Base-by-base conservation (phyloP, 2,329 filamentous ascomycete species). In the Dothidotthia symphoricarpi region DNA sequence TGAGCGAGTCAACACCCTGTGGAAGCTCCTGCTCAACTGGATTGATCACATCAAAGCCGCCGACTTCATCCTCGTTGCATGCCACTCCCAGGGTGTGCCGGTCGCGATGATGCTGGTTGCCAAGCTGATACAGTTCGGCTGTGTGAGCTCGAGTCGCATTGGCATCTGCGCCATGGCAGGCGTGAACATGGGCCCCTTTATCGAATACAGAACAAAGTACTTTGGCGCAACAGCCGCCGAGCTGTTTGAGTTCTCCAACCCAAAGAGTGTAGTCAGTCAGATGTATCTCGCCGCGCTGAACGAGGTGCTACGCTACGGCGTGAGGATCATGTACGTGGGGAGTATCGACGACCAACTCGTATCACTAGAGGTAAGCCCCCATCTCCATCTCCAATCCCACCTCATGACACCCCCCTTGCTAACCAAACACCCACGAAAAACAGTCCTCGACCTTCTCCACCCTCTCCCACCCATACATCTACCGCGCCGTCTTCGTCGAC, bases 331-430 rank as follows among this genome's bases (percentile, higher is more conserved):
- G 0, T 96, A 90, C 63, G 77, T 95, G 42, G 91, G 91, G 36
- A 96, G 90, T 66, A 94, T 98, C 34, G 93, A 98, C 63, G 93
- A 98, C 66, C 93, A 98, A 66, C 75, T 98, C 2, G 90, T 98
- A 11, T 91, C 90, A 3, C 74, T 98, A 61, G 91, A 96, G 75
- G 85, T 86, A 66, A 60, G 71, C 56, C 15, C 10, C 9, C 22
- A 22, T 13, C 16, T 17, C 3, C n/a, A 7, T 32, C 9, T 13
- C 19, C n/a, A n/a, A n/a, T n/a, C n/a, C n/a, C n/a, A n/a, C n/a
- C n/a, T n/a, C n/a, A n/a, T n/a, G n/a, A 10, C 4, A 9, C 24
- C 2, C 10, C 27, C 7, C 15, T 4, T n/a, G 31, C 41, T 51
- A 44, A 51, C 22, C 19, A 14, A 12, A 16, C 31, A n/a, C n/a